These are phyloP conservation scores for Tricladium varicosporioides DNA, from an alignment of 2,329 filamentous ascomycete species.

Conservation along the genomic window DNA sequence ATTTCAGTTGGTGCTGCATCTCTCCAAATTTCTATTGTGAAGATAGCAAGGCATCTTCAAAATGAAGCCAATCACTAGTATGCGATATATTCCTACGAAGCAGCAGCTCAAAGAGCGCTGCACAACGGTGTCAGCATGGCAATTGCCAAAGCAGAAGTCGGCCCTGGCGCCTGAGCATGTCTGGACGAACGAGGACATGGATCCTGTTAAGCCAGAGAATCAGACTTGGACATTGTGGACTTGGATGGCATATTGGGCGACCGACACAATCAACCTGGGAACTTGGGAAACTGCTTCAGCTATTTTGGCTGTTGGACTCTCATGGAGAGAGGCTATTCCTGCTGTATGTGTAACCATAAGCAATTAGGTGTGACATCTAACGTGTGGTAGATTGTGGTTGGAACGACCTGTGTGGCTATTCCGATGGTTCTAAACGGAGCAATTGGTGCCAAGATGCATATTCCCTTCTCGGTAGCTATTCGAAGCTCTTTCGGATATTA, in stretches of 20 bases:
- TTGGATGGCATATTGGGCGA: slow-evolving; percentile 41
- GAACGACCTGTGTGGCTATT: slow-evolving; percentile 57
- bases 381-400: slow-evolving; percentile 49
- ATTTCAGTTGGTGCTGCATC: not conserved
- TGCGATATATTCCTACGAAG: slow-evolving; percentile 35
- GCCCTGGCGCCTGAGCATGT: slow-evolving; percentile 45
- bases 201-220: slow-evolving; percentile 30
- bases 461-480: slow-evolving; percentile 46
- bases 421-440: slow-evolving; percentile 49
- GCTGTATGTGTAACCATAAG: slow-evolving; percentile 27
- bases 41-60: not conserved
- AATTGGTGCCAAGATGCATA: slow-evolving; percentile 45
- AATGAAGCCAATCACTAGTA: slow-evolving; percentile 13
- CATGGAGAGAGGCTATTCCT: slow-evolving; percentile 52
- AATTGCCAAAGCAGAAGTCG: slow-evolving; percentile 46
- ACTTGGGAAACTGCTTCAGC: slow-evolving; percentile 53
- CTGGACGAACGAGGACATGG: slow-evolving; percentile 40
- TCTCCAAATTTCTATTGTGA: not conserved
- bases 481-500: slow-evolving; percentile 47
- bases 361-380: no score
- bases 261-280: slow-evolving; percentile 39
- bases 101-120: slow-evolving; percentile 39
- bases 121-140: slow-evolving; percentile 43
- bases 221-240: slow-evolving; percentile 37
- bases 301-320: slow-evolving; percentile 50